These are phyloP conservation scores for Penicillium sp. DNA, from an alignment of 2,329 filamentous ascomycete genomes.

Conservation along the genomic window DNA sequence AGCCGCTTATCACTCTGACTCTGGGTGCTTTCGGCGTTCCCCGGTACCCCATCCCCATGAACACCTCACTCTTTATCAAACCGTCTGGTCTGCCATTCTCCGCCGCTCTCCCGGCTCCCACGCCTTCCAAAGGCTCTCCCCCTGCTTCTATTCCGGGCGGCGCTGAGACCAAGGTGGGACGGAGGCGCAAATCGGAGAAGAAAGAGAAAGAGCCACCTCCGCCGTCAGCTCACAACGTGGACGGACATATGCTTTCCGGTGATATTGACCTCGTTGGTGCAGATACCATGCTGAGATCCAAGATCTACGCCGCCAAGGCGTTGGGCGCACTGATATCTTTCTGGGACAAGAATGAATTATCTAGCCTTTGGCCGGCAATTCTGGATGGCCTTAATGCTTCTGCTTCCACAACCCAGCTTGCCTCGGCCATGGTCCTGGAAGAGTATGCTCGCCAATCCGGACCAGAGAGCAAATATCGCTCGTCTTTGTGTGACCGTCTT, in stretches of 20 bases:
- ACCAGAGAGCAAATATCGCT: slow-evolving; percentile 30
- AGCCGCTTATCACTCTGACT: slow-evolving; percentile 78
- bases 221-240: slow-evolving; percentile 82
- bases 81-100: slow-evolving; percentile 85
- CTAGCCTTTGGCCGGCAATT: slow-evolving; percentile 62
- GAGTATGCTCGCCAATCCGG: slow-evolving; percentile 69
- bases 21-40: slow-evolving; percentile 90
- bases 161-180: slow-evolving; percentile 64
- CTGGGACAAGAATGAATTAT: slow-evolving; percentile 58
- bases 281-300: slow-evolving; percentile 83
- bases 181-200: slow-evolving; percentile 82
- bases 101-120: slow-evolving; percentile 34
- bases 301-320: slow-evolving; percentile 80
- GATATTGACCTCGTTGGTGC: slow-evolving; percentile 92
- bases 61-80: slow-evolving; percentile 82
- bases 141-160: slow-evolving; percentile 45
- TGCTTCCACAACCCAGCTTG: slow-evolving; percentile 81
- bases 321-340: slow-evolving; percentile 79
- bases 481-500: slow-evolving; percentile 55
- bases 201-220: slow-evolving; percentile 68
- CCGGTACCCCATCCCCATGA: slow-evolving; percentile 88
- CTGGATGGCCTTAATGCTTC: slow-evolving; percentile 66
- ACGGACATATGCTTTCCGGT: slow-evolving; percentile 96
- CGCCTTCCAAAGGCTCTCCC: slow-evolving; percentile 42
- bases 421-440: slow-evolving; percentile 78